These are phyloP conservation scores for Apiotrichum porosum DNA, from an alignment of 1,284 basidiomycete species.

Conservation along the genomic window DNA sequence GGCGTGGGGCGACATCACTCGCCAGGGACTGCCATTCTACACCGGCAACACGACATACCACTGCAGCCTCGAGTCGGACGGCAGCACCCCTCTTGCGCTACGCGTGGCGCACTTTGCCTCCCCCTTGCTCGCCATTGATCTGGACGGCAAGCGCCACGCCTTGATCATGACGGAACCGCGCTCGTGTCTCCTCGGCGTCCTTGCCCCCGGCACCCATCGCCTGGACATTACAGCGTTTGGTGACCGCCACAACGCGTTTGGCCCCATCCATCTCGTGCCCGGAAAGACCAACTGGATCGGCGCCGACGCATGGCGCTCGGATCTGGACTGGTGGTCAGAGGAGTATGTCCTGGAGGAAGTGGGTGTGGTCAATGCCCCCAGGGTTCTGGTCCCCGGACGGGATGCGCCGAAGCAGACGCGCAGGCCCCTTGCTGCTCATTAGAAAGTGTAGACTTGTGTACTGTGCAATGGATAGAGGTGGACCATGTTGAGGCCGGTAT, in stretches of 20 bases:
- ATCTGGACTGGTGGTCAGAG: conserved; percentile 30
- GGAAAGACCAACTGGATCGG: conserved; percentile 30
- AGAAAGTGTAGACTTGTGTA: too few species aligned
- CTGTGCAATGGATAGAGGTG: too few species aligned
- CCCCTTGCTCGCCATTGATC: conserved; percentile 19
- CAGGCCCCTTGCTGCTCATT: not conserved
- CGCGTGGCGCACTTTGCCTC: conserved; percentile 21
- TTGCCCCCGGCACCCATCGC: conserved; percentile 13
- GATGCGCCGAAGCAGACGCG: conserved; percentile 19
- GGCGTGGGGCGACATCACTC: conserved; percentile 26
- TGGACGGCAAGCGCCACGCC: conserved; percentile 10
- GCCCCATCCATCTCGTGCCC: conserved; percentile 23
- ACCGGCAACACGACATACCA: conserved; percentile 29
- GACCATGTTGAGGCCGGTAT: too few species aligned
- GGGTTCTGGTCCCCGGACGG: conserved; percentile 19
- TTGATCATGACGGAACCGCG: conserved; percentile 21
- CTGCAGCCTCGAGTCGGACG: conserved; percentile 10
- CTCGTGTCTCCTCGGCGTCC: conserved; percentile 11
- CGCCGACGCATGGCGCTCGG: conserved; percentile 27
- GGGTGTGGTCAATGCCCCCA: conserved; percentile 25
- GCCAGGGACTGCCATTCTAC: conserved; percentile 32
- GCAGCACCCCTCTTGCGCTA: conserved; percentile 10
- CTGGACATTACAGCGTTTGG: conserved; percentile 26
- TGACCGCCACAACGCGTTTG: conserved; percentile 30
- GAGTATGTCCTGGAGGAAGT: conserved; percentile 23